Percentiles rank a stretch among this genome's conserved stretches.
These are phyloP conservation scores for Rhizophlyctis rosea DNA, from an alignment of 192 early-diverging fungal species.

Conservation along the genomic window DNA sequence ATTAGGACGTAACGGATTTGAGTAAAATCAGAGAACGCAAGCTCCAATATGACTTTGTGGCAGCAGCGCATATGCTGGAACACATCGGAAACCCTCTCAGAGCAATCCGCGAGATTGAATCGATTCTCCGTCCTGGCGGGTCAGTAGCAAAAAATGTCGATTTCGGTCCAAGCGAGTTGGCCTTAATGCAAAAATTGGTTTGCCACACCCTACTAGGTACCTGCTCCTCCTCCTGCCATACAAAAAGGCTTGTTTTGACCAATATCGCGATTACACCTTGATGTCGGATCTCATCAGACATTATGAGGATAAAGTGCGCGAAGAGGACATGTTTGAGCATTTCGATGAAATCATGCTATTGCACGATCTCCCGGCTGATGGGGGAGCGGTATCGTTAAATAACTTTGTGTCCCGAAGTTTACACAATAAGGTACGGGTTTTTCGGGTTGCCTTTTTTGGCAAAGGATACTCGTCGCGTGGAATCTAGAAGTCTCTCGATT, in stretches of 20 bases:
- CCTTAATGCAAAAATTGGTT: neutral
- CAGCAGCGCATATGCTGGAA: neutral
- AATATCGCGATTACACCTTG: neutral
- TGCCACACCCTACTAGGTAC: neutral
- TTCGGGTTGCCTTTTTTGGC: no score
- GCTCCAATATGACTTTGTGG: neutral
- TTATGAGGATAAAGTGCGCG: neutral
- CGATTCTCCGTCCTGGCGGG: no score
- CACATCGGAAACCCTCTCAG: neutral
- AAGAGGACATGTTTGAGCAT: neutral
- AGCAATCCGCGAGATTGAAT: no score
- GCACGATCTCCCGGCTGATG: constrained; percentile 2
- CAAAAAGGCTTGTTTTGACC: constrained; percentile 2
- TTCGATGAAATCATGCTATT: constrained; percentile 3
- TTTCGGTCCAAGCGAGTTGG: no score
- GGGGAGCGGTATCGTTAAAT: neutral
- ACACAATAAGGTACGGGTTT: neutral
- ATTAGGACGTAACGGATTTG: neutral
- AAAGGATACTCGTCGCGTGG: neutral
- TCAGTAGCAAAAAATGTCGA: no score
- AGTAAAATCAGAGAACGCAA: neutral
- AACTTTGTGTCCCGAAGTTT: neutral
- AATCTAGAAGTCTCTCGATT: no score
- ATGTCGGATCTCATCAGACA: neutral
- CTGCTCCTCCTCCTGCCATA: neutral